Conservation (phyloP, 202 grass and related monocot genomes). For the Brachypodium distachyon region DNA sequence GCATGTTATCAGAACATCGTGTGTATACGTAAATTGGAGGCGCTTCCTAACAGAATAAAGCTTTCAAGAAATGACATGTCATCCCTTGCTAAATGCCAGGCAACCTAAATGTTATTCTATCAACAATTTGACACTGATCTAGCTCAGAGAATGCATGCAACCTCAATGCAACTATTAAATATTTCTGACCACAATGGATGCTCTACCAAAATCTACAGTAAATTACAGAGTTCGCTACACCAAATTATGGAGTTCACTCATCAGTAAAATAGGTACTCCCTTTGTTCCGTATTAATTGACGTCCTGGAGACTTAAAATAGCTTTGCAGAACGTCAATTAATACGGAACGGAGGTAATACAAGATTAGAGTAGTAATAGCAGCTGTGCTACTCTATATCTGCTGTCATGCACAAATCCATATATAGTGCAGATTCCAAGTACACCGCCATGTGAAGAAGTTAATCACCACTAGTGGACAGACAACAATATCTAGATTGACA, state of each 20-base stretch:
- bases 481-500: neutral
- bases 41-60: neutral
- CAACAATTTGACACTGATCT: neutral
- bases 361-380: no score
- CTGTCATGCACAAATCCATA: neutral
- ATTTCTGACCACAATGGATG: neutral
- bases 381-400: neutral
- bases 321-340: no score
- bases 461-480: neutral
- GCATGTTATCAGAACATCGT: constrained; percentile 92
- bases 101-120: neutral
- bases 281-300: no score
- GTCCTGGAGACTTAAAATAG: no score
- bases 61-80: neutral
- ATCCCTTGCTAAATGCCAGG: neutral
- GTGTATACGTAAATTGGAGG: neutral
- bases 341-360: no score
- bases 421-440: neutral
- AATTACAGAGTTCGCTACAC: neutral
- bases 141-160: neutral
- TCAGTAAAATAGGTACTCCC: neutral
- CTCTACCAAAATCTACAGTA: neutral
- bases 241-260: no score
- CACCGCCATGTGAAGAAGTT: neutral
- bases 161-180: neutral